These are phyloP conservation scores for Fagus sylvatica DNA, from an alignment of 306 rosid species.

Conservation along the genomic window DNA sequence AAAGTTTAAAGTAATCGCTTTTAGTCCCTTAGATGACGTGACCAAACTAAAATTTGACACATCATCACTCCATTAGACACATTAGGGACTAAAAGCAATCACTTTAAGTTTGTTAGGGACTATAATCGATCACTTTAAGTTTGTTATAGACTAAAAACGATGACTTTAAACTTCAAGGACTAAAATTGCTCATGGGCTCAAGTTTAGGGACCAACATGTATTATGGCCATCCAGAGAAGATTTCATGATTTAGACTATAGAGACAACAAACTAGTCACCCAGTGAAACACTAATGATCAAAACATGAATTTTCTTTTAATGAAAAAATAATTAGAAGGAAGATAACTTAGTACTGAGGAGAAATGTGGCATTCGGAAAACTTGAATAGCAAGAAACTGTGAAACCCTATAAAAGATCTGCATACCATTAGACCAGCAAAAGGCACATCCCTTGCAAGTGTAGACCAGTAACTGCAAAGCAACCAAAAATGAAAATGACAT, in stretches of 20 bases:
- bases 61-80: too few species aligned
- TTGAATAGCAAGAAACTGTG: neutral
- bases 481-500: slow-evolving; percentile 30
- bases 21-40: too few species aligned
- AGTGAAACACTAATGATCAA: neutral
- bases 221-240: neutral
- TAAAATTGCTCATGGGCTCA: too few species aligned
- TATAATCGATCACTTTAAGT: too few species aligned
- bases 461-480: slow-evolving; percentile 65
- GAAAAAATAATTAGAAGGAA: neutral
- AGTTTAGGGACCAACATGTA: too few species aligned
- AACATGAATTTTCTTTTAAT: neutral
- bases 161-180: too few species aligned
- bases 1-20: too few species aligned
- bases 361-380: neutral
- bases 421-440: slow-evolving; percentile 89
- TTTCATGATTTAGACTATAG: neutral
- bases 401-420: neutral
- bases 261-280: neutral
- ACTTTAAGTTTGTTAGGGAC: too few species aligned
- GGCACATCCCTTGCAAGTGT: slow-evolving; percentile 94
- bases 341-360: neutral
- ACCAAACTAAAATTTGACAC: too few species aligned
- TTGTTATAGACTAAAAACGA: too few species aligned
- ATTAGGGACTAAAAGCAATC: too few species aligned